Evolutionary conservation across 371 early-diverging fungal species (phyloP).

Genomic region (Mortierella sp.): DNA sequence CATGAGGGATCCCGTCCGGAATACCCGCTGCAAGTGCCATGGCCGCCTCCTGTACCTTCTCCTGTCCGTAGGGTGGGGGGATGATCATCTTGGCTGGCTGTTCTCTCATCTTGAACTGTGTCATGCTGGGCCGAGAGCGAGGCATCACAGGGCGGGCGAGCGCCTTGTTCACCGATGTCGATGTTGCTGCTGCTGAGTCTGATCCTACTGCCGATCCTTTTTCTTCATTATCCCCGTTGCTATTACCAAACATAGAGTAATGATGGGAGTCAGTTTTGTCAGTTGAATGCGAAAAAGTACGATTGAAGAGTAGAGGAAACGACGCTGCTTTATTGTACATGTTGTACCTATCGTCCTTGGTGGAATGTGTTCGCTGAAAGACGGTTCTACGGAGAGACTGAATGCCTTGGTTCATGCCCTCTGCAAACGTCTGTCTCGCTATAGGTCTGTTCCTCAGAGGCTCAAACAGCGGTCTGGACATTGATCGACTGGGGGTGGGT

Average conservation of each 20-base stretch:
- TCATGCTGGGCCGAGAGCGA: slow-evolving; percentile 37
- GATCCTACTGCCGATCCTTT: not conserved
- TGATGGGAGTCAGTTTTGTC: not conserved
- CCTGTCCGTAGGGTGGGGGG: slow-evolving; percentile 47
- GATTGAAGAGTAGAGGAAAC: not conserved
- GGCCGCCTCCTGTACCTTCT: slow-evolving; percentile 38
- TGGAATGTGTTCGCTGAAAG: slow-evolving; percentile 29
- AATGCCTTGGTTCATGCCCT: slow-evolving; percentile 33
- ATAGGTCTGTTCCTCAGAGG: slow-evolving; percentile 7
- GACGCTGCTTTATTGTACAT: not conserved
- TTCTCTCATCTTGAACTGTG: slow-evolving; percentile 34
- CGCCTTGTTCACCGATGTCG: not conserved
- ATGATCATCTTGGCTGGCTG: slow-evolving; percentile 47
- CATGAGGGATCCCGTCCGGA: slow-evolving; percentile 34
- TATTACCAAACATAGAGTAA: not conserved
- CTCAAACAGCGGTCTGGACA: slow-evolving; percentile 11
- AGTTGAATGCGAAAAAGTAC: not conserved
- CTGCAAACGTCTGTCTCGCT: slow-evolving; percentile 46
- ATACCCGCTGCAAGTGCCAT: slow-evolving; percentile 47
- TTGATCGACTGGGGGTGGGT: not conserved
- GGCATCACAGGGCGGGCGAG: slow-evolving; percentile 35
- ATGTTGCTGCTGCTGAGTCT: not conserved
- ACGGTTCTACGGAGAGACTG: slow-evolving; percentile 36
- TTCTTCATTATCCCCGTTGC: not conserved
- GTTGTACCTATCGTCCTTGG: not conserved